phyloP scores from a whole-genome alignment of 2,329 filamentous ascomycete species.

The Alternaria gansuensis region DNA sequence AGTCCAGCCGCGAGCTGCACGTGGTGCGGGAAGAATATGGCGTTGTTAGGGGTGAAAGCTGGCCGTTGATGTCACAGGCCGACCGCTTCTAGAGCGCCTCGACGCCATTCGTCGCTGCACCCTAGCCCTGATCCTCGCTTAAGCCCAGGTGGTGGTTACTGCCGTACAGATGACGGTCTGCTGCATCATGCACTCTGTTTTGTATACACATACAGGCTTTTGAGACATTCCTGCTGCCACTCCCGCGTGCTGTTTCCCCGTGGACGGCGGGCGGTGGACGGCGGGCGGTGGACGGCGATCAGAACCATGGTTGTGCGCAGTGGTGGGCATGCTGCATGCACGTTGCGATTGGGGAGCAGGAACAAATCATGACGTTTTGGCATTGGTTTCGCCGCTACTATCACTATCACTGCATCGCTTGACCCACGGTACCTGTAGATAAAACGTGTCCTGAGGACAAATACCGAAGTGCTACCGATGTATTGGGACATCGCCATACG shows the following conservation, averaged over 20 bases:
- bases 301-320: neutral
- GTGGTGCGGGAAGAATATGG: conserved; percentile 46
- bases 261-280: neutral
- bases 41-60: conserved; percentile 40
- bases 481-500: conserved; percentile 2
- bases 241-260: conserved; percentile 11
- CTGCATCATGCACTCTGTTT: conserved; percentile 32
- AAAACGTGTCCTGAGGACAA: conserved; percentile 7
- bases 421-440: conserved; percentile 2
- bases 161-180: conserved; percentile 40
- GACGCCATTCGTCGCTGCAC: conserved; percentile 42
- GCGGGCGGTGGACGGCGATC: conserved; percentile 1
- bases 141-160: conserved; percentile 35
- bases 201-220: conserved; percentile 13
- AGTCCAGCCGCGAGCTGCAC: conserved; percentile 38
- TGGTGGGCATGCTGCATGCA: conserved; percentile 3
- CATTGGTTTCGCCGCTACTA: neutral
- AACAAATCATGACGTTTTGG: conserved; percentile 9
- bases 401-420: conserved; percentile 10
- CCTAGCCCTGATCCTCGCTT: conserved; percentile 44
- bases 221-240: conserved; percentile 5
- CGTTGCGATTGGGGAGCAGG: conserved; percentile 5
- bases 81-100: conserved; percentile 31
- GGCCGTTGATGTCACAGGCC: conserved; percentile 53
- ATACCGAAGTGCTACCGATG: conserved; percentile 3